Percentiles rank a stretch among this genome's conserved stretches.
phyloP scores from a whole-genome alignment of 2,329 filamentous ascomycete genomes.

The Penicillium sp. region DNA sequence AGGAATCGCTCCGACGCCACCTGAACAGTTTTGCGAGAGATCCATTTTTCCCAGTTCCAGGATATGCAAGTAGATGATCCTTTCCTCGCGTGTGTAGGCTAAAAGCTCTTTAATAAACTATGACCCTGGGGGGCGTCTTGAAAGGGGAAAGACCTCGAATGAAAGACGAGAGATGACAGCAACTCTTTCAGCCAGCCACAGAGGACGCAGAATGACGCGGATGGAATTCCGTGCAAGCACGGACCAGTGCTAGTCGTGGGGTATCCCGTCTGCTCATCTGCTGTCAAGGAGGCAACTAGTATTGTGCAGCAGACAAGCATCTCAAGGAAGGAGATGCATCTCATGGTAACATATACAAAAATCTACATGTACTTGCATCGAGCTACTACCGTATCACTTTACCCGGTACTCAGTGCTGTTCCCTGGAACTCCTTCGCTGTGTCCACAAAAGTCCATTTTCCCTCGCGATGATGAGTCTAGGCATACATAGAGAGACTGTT shows the following conservation, averaged over 20 bases:
- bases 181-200: slow-evolving; percentile 18
- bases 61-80: slow-evolving; percentile 29
- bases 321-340: neutral
- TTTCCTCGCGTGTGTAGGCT: slow-evolving; percentile 2
- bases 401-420: slow-evolving; percentile 8
- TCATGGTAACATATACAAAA: neutral
- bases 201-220: neutral
- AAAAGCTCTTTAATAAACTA: neutral
- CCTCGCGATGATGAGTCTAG: no score
- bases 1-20: slow-evolving; percentile 12
- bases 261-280: neutral
- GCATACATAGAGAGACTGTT: no score
- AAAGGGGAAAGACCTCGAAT: neutral
- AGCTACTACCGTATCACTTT: neutral
- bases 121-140: neutral
- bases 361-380: neutral
- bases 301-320: neutral
- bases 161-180: neutral
- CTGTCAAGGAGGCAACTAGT: neutral
- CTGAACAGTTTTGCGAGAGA: slow-evolving; percentile 12
- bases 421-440: neutral
- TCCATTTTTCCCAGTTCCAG: slow-evolving; percentile 23
- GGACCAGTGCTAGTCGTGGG: neutral
- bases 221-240: slow-evolving; percentile 1
- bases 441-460: no score